Evolutionary conservation across 129 eudicot genomes (phyloP), one percentile per base, ranked within the genome.

Genomic region (Escallonia rubra): DNA sequence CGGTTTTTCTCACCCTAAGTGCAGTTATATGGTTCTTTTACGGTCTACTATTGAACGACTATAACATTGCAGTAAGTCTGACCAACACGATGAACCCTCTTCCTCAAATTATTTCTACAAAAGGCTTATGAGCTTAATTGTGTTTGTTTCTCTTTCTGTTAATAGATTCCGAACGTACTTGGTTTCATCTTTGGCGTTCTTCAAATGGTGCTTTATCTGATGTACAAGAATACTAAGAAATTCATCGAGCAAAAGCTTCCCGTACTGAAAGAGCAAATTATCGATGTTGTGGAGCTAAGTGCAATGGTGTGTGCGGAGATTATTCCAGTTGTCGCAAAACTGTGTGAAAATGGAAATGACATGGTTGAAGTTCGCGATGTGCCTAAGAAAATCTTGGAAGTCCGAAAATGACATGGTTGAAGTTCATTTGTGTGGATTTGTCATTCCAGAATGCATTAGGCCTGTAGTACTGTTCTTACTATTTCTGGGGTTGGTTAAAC

Each of bases 1-100:
- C 97, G 2, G 76, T 76, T 38, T 84, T 79, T 76, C 91, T 87
- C 70, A 90, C 97, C 45, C 66, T 82, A 8, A 90, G 88, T 47
- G 97, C 97, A 2, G 66, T 90, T 11, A 82, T 85, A 72, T 90
- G 97, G 97, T 90, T 90, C 80, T 84, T 90, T 65, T 90, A 83
- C 12, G 96, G 96, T 43, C 78, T 84, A 45, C 79, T 86, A 51
- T 81, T 73, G 59, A 79, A 74, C 34, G 97, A 90, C 68, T 79
- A 59, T 55, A 81, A 90, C 70, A 82, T 90, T 59, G 95, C 96
- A 48, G 96, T 90, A 86, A 73, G 82, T 60, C 14, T 10, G 51
- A 5, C 16, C 7, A 11, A 43, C 38, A 42, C 43, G 8, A 41
- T 38, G 8, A 39, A 39, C 2, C 15, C 42, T 5, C 50, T 46